phyloP scores from a whole-genome alignment of 805 yeast species.

The Wickerhamomyces subpelliculosus region DNA sequence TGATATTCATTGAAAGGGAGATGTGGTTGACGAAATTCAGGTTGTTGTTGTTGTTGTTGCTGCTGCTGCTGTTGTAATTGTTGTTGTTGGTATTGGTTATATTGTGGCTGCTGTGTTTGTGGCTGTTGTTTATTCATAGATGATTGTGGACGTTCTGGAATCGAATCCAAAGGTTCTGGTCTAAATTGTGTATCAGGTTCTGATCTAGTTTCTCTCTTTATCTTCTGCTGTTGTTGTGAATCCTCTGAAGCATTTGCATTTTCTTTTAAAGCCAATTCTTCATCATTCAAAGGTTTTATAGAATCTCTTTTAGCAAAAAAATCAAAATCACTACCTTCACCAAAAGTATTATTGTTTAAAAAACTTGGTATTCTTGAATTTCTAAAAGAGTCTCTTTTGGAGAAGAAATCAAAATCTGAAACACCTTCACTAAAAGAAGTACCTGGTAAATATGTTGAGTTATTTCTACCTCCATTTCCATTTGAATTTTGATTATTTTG shows the following conservation, averaged over 20 bases:
- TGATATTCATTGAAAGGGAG: conserved; percentile 4
- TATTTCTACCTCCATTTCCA: neutral
- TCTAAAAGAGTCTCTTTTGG: conserved; percentile 20
- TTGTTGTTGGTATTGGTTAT: conserved; percentile 10
- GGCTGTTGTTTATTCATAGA: too few species aligned
- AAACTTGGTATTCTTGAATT: conserved; percentile 21
- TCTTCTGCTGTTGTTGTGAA: conserved; percentile 2
- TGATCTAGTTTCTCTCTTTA: conserved; percentile 16
- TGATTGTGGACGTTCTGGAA: conserved; percentile 2
- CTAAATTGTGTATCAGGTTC: conserved; percentile 14
- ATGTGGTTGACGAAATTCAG: neutral
- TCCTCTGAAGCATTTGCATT: conserved; percentile 4
- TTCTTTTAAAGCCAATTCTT: conserved; percentile 9
- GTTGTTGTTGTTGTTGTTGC: conserved; percentile 5
- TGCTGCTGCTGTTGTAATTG: conserved; percentile 5
- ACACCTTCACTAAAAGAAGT: conserved; percentile 14
- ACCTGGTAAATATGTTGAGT: neutral
- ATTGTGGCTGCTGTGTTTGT: neutral
- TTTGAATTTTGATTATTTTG: neutral
- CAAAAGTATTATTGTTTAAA: conserved; percentile 11
- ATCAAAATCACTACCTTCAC: conserved; percentile 21
- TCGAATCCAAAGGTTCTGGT: conserved; percentile 1
- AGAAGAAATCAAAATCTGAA: conserved; percentile 21
- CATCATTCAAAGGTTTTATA: conserved; percentile 13
- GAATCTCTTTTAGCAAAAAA: conserved; percentile 23